Evolutionary conservation across 768 basidiomycete species (phyloP), one percentile per base, ranked within the genome.

Genomic region (Daedaleopsis nitida): DNA sequence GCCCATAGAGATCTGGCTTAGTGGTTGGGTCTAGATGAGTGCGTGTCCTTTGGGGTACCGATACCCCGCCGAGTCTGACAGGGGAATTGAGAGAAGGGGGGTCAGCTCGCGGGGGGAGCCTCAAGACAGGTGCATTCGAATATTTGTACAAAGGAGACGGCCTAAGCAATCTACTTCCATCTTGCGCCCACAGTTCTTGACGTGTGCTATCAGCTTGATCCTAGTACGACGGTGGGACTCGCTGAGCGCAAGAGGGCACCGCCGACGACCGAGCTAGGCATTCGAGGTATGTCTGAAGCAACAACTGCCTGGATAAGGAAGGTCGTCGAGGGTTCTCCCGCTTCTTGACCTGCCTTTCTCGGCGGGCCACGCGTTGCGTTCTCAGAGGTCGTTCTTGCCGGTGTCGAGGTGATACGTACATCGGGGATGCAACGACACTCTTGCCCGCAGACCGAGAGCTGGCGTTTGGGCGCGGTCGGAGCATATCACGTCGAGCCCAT

Each of bases 141-240:
- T 32, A 32, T 7, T 32, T 23, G 55, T 52, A 62, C 50, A 45
- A 19, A 52, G 60, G 48, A n/a, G 50, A 14, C 50, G 39, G 44
- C 6, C 50, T 47, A 37, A 13, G 32, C 1, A 24, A 37, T 54
- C 39, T 21, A 55, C 60, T 62, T 62, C 60, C 57, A 62, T 62
- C 60, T 2, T 24, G 12, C 27, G 27, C 32, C 45, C 60, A 57
- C 55, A 54, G 42, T 55, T 47, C 55, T 39, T 43, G 49, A 43
- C 51, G 21, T 35, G 17, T 45, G 51, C 57, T 57, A 62, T 62
- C 60, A 48, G 44, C 51, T 39, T 57, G 60, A 62, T 62, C 60
- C 60, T 52, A 47, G 55, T 49, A 42, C 47, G 13, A 21, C 27
- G 13, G 23, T 19, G 45, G 45, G 45, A 47, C n/a, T 4, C 17